Base-by-base conservation (phyloP, 2,329 filamentous ascomycete species). In the Huntiella omanensis region DNA sequence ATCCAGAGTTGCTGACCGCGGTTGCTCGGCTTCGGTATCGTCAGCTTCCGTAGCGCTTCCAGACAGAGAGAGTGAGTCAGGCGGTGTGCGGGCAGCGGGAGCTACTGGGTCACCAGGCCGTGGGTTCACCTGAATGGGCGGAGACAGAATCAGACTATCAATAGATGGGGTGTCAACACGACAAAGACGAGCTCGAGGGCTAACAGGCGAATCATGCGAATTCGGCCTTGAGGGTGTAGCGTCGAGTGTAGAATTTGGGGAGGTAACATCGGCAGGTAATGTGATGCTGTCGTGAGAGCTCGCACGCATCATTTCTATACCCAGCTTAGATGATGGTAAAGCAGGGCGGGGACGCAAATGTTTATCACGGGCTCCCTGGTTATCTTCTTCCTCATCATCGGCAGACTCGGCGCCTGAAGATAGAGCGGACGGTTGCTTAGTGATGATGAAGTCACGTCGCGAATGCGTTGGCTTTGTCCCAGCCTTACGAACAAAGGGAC, bases 221-320 rank as follows among this genome's bases (percentile, higher is more conserved):
- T 28, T 3, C 22, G 16, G 17, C 33, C 16, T 32, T 15, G 16
- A 17, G 28, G 10, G 22, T 10, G 7, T 28, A 28, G 7, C 22
- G 8, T 39, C 28, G 5, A 32, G 22, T 5, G 32, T 28, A 4
- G 41, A 43, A 4, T 40, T 22, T 8, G 40, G 19, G 1, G 45
- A 19, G n/a, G 40, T 66, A 53, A 62, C 67, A 40, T 73, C 71
- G 2, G 70, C 69, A 8, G 63, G 60, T 10, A 70, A 45, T 1
- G 66, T 66, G 46, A 83, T 73, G 56, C 87, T 94, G 42, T 92
- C 88, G 55, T 88, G 81, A 57, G 85, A 94, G 59, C 94, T 93
- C 15, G 88, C 92, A 41, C 88, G 77, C 84, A 95, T 88, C 88
- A 96, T 95, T 60, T 96, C 88, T 43, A 86, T 91, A 1, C 86